A percentile compares a stretch with the other conserved stretches of the same genome.
Evolutionary conservation across 2,329 filamentous ascomycete genomes (phyloP).

Genomic region (Pseudopyricularia cyperi): DNA sequence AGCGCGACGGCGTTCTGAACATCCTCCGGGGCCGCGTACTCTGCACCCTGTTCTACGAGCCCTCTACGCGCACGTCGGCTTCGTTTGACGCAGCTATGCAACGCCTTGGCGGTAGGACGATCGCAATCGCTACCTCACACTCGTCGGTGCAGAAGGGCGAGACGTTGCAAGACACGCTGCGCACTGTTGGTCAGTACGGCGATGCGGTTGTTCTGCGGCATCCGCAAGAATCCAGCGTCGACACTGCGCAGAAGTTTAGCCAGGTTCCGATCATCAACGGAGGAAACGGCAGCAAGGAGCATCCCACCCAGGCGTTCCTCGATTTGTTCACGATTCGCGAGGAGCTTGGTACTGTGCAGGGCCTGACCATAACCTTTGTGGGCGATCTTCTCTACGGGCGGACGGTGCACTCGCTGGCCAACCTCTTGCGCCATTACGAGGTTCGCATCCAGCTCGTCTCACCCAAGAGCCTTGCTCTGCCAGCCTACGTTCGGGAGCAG

Average conservation of each 20-base stretch:
- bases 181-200: slow-evolving; percentile 85
- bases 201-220: slow-evolving; percentile 96
- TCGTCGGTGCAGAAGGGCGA: slow-evolving; percentile 94
- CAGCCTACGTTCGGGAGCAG: slow-evolving; percentile 57
- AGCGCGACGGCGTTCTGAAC: slow-evolving; percentile 80
- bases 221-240: slow-evolving; percentile 67
- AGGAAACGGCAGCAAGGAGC: slow-evolving; percentile 89
- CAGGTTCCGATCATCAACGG: slow-evolving; percentile 92
- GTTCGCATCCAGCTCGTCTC: slow-evolving; percentile 87
- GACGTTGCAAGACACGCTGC: slow-evolving; percentile 81
- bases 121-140: slow-evolving; percentile 68
- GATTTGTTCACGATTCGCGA: slow-evolving; percentile 98
- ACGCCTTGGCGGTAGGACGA: slow-evolving; percentile 77
- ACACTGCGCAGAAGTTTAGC: slow-evolving; percentile 74
- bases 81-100: slow-evolving; percentile 99
- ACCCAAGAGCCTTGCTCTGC: slow-evolving; percentile 66
- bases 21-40: slow-evolving; percentile 77
- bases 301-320: slow-evolving; percentile 93
- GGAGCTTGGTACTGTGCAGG: slow-evolving; percentile 89
- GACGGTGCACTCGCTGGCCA: slow-evolving; percentile 88
- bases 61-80: slow-evolving; percentile 85
- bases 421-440: slow-evolving; percentile 90
- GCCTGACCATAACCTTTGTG: slow-evolving; percentile 88
- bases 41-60: slow-evolving; percentile 94
- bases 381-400: slow-evolving; percentile 89